phyloP scores from a whole-genome alignment of 1,139 yeast species.

The Williopsis jadinii region DNA sequence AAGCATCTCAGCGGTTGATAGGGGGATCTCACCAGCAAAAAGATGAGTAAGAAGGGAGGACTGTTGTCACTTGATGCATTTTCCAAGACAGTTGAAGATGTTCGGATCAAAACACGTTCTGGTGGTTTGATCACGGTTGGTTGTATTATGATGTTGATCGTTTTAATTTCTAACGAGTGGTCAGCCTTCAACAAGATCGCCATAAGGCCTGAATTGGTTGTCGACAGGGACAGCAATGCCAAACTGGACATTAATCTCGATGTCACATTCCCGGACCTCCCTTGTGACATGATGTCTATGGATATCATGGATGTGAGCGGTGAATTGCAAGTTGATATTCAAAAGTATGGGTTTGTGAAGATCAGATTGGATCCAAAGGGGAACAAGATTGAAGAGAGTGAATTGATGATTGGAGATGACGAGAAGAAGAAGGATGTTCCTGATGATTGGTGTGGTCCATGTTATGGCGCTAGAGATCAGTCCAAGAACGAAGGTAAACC shows the following conservation, averaged over 20 bases:
- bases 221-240: conserved; percentile 76
- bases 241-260: conserved; percentile 75
- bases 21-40: not conserved
- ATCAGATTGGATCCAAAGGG: conserved; percentile 51
- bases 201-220: conserved; percentile 75
- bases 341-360: conserved; percentile 65
- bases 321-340: conserved; percentile 67
- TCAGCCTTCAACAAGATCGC: conserved; percentile 59
- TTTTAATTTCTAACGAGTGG: conserved; percentile 72
- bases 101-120: conserved; percentile 75
- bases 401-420: conserved; percentile 26
- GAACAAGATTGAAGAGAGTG: conserved; percentile 29
- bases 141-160: conserved; percentile 54
- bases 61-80: conserved; percentile 79
- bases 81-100: conserved; percentile 92
- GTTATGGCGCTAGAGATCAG: conserved; percentile 81
- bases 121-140: conserved; percentile 85
- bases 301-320: conserved; percentile 84
- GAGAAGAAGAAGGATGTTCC: conserved; percentile 31
- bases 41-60: conserved; percentile 19
- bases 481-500: conserved; percentile 38
- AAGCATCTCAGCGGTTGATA: too few relatives aligned
- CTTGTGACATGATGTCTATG: conserved; percentile 62
- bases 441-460: conserved; percentile 67
- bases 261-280: conserved; percentile 72